Evolutionary conservation across 2,329 filamentous ascomycete species (phyloP).

Genomic region (Emmonsia crescens): DNA sequence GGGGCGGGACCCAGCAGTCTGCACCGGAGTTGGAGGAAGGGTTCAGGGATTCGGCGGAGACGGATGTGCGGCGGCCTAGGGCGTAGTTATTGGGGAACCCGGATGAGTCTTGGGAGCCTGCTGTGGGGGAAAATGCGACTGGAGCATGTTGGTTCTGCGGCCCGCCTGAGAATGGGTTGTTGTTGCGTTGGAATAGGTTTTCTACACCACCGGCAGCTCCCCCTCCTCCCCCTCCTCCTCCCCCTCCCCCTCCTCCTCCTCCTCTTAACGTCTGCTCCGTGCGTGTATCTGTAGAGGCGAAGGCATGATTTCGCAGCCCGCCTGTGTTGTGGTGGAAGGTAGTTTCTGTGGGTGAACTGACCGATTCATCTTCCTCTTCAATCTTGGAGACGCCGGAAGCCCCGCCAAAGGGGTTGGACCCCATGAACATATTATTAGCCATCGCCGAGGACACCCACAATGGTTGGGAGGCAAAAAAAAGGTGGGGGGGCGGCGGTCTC

Average conservation of each 20-base stretch:
- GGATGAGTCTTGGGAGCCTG: constrained; percentile 14
- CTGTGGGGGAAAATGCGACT: constrained; percentile 10
- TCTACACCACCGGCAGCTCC: neutral
- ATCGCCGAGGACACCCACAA: constrained; percentile 39
- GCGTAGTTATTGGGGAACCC: constrained; percentile 80
- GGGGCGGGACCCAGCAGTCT: constrained; percentile 83
- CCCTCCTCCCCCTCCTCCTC: constrained; percentile 8
- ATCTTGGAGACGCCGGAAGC: constrained; percentile 46
- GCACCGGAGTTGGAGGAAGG: constrained; percentile 72
- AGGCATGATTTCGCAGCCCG: constrained; percentile 17
- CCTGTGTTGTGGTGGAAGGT: constrained; percentile 39
- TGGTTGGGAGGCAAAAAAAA: constrained; percentile 3
- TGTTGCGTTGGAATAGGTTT: neutral
- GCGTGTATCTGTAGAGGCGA: neutral
- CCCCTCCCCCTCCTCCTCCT: constrained; percentile 11
- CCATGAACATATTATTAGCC: constrained; percentile 67
- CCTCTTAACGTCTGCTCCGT: constrained; percentile 4
- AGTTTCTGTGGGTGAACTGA: constrained; percentile 62
- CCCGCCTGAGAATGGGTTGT: neutral
- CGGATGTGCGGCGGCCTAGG: constrained; percentile 82
- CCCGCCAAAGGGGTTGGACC: constrained; percentile 64
- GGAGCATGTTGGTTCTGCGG: constrained; percentile 8
- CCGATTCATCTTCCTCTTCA: constrained; percentile 72
- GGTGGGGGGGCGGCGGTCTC: neutral
- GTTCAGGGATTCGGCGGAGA: constrained; percentile 92